phyloP scores from a whole-genome alignment of 352 stramenopile genomes.

The Pythium sukuiense region DNA sequence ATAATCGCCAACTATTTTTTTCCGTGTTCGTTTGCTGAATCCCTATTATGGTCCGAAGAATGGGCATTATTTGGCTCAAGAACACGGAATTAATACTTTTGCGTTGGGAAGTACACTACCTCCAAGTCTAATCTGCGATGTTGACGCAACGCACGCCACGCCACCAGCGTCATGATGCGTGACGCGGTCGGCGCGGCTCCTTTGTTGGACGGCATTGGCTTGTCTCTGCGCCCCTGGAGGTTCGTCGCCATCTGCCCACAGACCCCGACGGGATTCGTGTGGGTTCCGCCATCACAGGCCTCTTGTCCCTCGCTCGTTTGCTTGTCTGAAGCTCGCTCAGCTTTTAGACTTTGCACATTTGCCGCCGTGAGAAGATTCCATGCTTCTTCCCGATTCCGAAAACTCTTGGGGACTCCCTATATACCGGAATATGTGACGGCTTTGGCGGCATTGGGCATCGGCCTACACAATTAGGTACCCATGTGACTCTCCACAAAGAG shows the following conservation, averaged over 20 bases:
- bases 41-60: too few species aligned
- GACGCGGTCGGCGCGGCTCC: neutral
- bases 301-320: neutral
- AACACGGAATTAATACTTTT: too few species aligned
- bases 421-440: slow-evolving; percentile 1
- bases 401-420: neutral
- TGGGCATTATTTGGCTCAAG: too few species aligned
- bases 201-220: neutral
- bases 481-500: neutral
- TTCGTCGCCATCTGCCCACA: neutral
- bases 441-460: neutral
- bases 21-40: too few species aligned
- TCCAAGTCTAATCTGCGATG: neutral
- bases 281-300: neutral
- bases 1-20: too few species aligned
- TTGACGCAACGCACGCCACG: neutral
- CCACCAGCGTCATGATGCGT: neutral
- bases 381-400: neutral
- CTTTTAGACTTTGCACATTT: slow-evolving; percentile 1
- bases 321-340: neutral
- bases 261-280: neutral
- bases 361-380: neutral
- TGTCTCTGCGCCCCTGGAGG: neutral
- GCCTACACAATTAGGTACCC: slow-evolving; percentile 1
- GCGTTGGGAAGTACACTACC: too few species aligned